Evolutionary conservation across 176 grass and related monocot genomes (phyloP), one percentile per base, ranked within the genome.

Genomic region (Oryza longistaminata): DNA sequence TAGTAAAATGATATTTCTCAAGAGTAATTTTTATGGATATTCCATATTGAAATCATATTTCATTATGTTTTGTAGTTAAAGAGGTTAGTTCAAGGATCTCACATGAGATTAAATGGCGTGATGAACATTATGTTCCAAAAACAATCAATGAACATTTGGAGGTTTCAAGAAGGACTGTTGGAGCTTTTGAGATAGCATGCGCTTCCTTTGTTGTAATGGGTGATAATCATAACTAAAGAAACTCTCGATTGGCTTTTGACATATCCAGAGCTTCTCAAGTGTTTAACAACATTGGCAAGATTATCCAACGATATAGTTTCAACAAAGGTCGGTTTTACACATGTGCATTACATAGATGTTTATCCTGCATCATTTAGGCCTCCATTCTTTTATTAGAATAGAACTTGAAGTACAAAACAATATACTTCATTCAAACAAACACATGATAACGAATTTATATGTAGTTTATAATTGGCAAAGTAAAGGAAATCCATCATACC

Each of bases 191-290:
- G 9, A 2, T 82, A 26, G 71, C 78, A 46, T 75, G 65, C 39
- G 34, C 64, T 76, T 75, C 37, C 24, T 76, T 82, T 60, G 78
- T 87, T 76, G 85, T 78, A 5, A 87, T 87, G 85, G 78, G 25
- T 26, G 85, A 87, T 5, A 46, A n/a, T 19, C 9, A 3, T 68
- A 70, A 76, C 78, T 13, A 81, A 69, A 64, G 71, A 75, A 58
- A 70, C n/a, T 70, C 26, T 76, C 6, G 72, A 87, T 4, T 87
- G 85, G 85, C 24, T 81, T 61, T 76, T 87, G 64, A 48, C 71
- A 21, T 60, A 48, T 87, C 72, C 78, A 21, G 26, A 76, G 45
- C 25, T 82, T 76, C 6, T 82, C 5, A 82, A 76, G 25, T 70
- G 24, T 21, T 37, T 46, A 0, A 9, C 46, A 3, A 48, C 50